phyloP scores from a whole-genome alignment of 2,329 filamentous ascomycete species.

The Diaporthe capsici region DNA sequence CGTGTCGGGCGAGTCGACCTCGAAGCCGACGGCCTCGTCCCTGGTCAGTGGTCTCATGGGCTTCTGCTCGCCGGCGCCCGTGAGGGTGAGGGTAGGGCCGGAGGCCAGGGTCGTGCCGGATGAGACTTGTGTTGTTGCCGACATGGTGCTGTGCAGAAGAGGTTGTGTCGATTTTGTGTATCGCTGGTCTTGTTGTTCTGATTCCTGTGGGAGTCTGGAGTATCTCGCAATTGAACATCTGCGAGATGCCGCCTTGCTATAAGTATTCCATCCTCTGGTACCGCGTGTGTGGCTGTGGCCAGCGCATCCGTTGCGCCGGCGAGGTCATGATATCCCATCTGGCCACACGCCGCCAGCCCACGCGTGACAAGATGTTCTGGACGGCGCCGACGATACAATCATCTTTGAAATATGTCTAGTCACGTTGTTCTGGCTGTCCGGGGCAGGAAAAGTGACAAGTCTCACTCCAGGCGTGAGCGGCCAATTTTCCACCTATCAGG shows the following conservation, averaged over 20 bases:
- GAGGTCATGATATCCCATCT: conserved; percentile 32
- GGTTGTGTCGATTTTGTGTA: not conserved
- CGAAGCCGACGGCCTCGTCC: conserved; percentile 61
- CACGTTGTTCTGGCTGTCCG: conserved; percentile 18
- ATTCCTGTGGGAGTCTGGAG: not conserved
- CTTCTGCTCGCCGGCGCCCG: conserved; percentile 20
- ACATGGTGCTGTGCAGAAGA: not conserved
- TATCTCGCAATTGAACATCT: not conserved
- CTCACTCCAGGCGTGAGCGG: not conserved
- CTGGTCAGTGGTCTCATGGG: conserved; percentile 25
- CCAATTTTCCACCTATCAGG: conserved; percentile 32
- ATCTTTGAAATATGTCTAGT: not conserved
- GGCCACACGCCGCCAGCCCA: not conserved
- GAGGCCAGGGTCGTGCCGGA: not conserved
- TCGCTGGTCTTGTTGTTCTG: not conserved
- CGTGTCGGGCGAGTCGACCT: conserved; percentile 67
- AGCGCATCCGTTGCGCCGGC: conserved; percentile 22
- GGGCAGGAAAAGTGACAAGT: conserved; percentile 2
- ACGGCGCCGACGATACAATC: conserved; percentile 20
- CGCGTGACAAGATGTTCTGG: conserved; percentile 23
- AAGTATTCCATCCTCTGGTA: not conserved
- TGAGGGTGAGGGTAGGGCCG: conserved; percentile 5
- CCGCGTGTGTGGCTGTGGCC: not conserved
- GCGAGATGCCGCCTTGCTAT: not conserved
- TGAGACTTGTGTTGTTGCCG: conserved; percentile 24